These are phyloP conservation scores for Arabidopsis arenosa DNA, from an alignment of 345 rosid genomes.

Conservation along the genomic window DNA sequence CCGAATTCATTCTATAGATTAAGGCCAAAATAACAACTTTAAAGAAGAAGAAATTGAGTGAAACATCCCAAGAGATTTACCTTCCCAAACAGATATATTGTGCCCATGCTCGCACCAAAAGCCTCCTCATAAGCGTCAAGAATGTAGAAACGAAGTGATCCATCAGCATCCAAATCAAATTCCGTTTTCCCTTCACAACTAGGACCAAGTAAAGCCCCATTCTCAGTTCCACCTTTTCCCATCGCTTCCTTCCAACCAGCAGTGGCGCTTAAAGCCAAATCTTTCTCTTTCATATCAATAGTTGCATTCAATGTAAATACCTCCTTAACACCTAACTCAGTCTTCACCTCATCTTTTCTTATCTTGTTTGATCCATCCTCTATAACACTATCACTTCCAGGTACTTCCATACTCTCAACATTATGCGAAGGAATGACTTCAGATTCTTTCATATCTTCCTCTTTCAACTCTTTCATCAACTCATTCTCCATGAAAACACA, in stretches of 20 bases:
- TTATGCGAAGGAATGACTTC: constrained; percentile 24
- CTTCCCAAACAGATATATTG: constrained; percentile 88
- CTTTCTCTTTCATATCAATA: constrained; percentile 60
- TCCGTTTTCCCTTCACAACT: constrained; percentile 56
- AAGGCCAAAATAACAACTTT: neutral
- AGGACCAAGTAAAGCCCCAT: constrained; percentile 38
- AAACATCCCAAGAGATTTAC: constrained; percentile 45
- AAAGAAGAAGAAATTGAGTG: neutral
- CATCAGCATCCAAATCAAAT: constrained; percentile 74
- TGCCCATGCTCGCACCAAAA: constrained; percentile 83
- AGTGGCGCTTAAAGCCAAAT: constrained; percentile 72
- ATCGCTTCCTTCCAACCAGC: constrained; percentile 84
- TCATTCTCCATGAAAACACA: constrained; percentile 41
- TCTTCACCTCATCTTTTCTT: constrained; percentile 44
- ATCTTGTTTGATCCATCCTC: constrained; percentile 38
- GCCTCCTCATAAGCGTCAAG: constrained; percentile 87
- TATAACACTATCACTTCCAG: constrained; percentile 30
- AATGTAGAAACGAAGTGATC: constrained; percentile 74
- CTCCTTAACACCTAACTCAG: constrained; percentile 46
- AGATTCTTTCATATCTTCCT: constrained; percentile 39
- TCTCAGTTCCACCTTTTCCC: constrained; percentile 45
- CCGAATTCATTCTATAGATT: constrained; percentile 19
- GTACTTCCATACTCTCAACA: constrained; percentile 25
- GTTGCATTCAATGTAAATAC: constrained; percentile 69
- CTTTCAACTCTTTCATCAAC: constrained; percentile 43